phyloP scores from a whole-genome alignment of 1,284 basidiomycete species.

The Porphyrellus sp. region DNA sequence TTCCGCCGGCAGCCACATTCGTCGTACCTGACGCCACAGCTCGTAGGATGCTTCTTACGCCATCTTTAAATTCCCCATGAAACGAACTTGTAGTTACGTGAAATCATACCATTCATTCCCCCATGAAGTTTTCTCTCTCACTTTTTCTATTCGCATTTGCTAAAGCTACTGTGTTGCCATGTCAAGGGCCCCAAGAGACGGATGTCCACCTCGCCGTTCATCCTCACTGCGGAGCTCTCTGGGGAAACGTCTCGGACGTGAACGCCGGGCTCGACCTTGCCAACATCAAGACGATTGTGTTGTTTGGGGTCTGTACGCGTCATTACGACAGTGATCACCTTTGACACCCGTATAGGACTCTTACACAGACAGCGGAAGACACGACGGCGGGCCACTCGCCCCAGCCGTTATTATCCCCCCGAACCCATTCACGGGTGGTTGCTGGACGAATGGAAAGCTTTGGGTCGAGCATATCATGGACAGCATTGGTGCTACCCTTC shows the following conservation, averaged over 20 bases:
- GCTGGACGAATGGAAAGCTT: conserved; percentile 37
- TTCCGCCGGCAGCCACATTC: neutral
- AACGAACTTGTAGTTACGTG: neutral
- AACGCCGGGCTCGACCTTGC: conserved; percentile 42
- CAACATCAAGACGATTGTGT: conserved; percentile 42
- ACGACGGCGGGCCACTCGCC: conserved; percentile 35
- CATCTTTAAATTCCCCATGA: neutral
- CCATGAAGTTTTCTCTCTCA: conserved; percentile 5
- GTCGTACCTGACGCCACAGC: neutral
- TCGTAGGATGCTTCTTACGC: neutral
- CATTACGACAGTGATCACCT: neutral
- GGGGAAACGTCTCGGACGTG: conserved; percentile 40
- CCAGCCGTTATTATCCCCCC: conserved; percentile 34
- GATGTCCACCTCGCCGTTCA: conserved; percentile 42
- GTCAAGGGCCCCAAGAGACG: conserved; percentile 21
- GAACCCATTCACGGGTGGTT: conserved; percentile 34
- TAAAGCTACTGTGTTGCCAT: conserved; percentile 9
- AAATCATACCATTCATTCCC: neutral
- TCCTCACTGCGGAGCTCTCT: conserved; percentile 41
- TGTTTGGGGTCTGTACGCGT: conserved; percentile 43
- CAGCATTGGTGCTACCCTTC: conserved; percentile 21
- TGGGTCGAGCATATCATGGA: conserved; percentile 36
- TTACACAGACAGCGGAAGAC: conserved; percentile 36
- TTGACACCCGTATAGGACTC: conserved; percentile 26
- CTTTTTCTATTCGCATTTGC: conserved; percentile 1